Evolutionary conservation across 768 basidiomycete species (phyloP), one percentile per base, ranked within the genome.

Genomic region (Hypholoma sublateritium): DNA sequence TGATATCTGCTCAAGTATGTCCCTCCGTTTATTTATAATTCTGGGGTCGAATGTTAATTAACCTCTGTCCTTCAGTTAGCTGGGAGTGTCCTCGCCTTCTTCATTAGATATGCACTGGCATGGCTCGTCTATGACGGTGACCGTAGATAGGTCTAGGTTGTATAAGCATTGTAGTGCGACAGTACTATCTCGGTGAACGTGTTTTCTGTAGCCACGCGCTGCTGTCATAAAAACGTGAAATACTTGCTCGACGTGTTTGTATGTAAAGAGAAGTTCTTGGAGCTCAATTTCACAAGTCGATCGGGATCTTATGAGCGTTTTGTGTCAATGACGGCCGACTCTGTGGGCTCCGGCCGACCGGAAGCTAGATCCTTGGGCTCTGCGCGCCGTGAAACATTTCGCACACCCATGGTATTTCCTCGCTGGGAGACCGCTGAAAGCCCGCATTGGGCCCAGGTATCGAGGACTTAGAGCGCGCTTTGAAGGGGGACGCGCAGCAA

Each of bases 121-220:
- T 83, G 89, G 46, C 78, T 96, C 53, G 81, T 97, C 43, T 99
- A 97, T 68, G 95, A 96, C 66, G 94, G 93, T 9, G 93, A 94
- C 74, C 80, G 95, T 68, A 77, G 93, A 77, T 71, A 46, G 17
- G 13, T 34, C n/a, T 24, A 32, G 28, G 28, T n/a, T 32, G 28
- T 32, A 32, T 32, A 7, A n/a, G 13, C 17, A 24, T 12, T 24
- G 39, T 11, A 25, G 19, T 16, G 37, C 36, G 4, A 46, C 5
- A 22, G 36, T n/a, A 36, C 12, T 46, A 32, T 34, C 1, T 25
- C 21, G 13, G 32, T 44, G 42, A 53, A 22, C 53, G 25, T 24
- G 43, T 53, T 46, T n/a, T 46, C 34, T 45, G 11, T 34, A 12
- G 22, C 24, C 50, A 51, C 24, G 13, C 17, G 50, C 12, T 41